phyloP scores from a whole-genome alignment of 208 protist genomes.

The Trypanosoma lewisi region DNA sequence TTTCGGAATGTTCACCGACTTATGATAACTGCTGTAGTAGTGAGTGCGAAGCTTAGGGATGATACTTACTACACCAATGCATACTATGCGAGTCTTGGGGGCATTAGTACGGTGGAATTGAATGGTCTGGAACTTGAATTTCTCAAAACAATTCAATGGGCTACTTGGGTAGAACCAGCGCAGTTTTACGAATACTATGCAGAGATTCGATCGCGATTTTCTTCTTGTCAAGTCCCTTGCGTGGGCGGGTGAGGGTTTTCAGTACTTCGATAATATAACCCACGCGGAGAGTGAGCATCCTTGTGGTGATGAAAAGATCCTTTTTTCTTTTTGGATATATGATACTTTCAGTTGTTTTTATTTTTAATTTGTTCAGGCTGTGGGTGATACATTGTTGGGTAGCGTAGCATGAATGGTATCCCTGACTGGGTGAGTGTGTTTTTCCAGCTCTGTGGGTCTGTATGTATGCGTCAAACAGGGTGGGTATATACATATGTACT shows the following conservation, averaged over 20 bases:
- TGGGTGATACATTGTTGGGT: neutral
- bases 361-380: neutral
- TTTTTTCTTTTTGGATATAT: constrained; percentile 1
- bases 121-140: constrained; percentile 78
- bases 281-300: neutral
- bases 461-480: neutral
- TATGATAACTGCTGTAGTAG: constrained; percentile 56
- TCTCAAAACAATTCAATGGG: constrained; percentile 77
- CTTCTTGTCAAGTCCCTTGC: neutral
- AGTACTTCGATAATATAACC: neutral
- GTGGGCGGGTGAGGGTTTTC: neutral
- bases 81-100: constrained; percentile 81
- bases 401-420: too few species aligned
- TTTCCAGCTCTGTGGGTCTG: neutral
- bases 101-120: constrained; percentile 55
- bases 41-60: constrained; percentile 82
- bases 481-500: neutral
- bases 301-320: neutral
- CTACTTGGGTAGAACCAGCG: constrained; percentile 69
- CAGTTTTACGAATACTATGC: constrained; percentile 51
- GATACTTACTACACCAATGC: constrained; percentile 83
- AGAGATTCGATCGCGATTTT: constrained; percentile 41
- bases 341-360: constrained; percentile 7
- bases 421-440: neutral
- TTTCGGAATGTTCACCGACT: constrained; percentile 77